A percentile compares a stretch with the other conserved stretches of the same genome.
Evolutionary conservation across 1,284 basidiomycete species (phyloP).

Genomic region (Fomitiporia mediterranea): DNA sequence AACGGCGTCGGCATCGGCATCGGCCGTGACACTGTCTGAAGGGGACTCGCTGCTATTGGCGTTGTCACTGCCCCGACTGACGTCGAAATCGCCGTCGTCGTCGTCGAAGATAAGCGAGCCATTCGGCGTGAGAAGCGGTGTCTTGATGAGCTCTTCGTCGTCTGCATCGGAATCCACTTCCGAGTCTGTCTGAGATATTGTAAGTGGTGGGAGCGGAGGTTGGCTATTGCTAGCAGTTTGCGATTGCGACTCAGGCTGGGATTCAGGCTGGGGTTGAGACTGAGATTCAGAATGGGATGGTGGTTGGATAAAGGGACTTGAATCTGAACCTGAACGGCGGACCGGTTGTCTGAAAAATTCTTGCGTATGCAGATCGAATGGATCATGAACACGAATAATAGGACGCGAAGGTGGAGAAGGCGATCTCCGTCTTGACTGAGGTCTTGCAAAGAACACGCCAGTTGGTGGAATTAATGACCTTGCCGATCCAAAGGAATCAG

Average conservation of each 20-base stretch:
- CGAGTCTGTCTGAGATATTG: slow-evolving; percentile 33
- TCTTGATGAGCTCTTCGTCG: slow-evolving; percentile 40
- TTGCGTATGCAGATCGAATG: neutral
- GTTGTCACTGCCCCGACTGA: too few species aligned
- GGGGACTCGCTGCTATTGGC: neutral
- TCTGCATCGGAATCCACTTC: slow-evolving; percentile 24
- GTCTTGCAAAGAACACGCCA: neutral
- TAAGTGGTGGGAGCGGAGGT: slow-evolving; percentile 21
- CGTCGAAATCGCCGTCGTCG: neutral
- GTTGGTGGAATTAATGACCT: too few species aligned
- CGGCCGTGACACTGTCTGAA: neutral
- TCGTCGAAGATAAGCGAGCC: slow-evolving; percentile 32
- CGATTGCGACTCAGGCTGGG: slow-evolving; percentile 13
- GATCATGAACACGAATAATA: too few species aligned
- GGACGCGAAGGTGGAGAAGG: neutral
- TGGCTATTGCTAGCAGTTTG: slow-evolving; percentile 5
- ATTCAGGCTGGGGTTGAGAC: slow-evolving; percentile 3
- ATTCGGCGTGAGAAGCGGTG: slow-evolving; percentile 51
- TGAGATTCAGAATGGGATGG: slow-evolving; percentile 9
- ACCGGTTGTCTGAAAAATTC: neutral
- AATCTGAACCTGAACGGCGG: neutral
- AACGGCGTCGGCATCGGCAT: neutral
- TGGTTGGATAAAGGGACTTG: neutral
- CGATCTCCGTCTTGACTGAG: neutral
- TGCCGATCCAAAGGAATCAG: too few species aligned